These are phyloP conservation scores for Picochlorum sp. DNA, from an alignment of 139 green algal genomes.

Conservation along the genomic window DNA sequence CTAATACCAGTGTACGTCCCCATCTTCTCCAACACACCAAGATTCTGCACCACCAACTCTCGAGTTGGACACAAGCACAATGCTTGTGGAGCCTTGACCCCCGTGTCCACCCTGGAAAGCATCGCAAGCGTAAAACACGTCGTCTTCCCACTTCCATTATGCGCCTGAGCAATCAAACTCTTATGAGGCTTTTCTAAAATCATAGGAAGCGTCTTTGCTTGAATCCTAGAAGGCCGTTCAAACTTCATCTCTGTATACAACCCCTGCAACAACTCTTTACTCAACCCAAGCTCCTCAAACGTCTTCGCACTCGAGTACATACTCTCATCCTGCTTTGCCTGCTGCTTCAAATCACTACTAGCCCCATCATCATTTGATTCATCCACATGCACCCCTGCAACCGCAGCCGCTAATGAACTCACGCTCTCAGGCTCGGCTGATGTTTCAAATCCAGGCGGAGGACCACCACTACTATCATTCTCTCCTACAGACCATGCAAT, in stretches of 20 bases:
- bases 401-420: constrained; percentile 7
- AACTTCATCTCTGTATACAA: constrained; percentile 99
- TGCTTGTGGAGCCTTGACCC: constrained; percentile 66
- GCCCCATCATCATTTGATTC: constrained; percentile 53
- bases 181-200: constrained; percentile 81
- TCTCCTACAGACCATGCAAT: neutral
- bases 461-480: neutral
- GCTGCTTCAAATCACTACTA: constrained; percentile 26
- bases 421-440: neutral
- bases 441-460: constrained; percentile 38
- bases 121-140: constrained; percentile 98
- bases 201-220: constrained; percentile 89
- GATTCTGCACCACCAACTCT: constrained; percentile 94
- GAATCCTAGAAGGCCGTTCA: constrained; percentile 79
- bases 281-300: constrained; percentile 83
- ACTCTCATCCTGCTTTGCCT: constrained; percentile 38
- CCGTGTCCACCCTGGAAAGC: constrained; percentile 83
- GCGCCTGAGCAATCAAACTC: constrained; percentile 85
- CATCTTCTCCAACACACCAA: constrained; percentile 79
- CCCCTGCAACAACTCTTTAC: constrained; percentile 68
- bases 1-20: constrained; percentile 72
- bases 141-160: constrained; percentile 98
- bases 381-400: constrained; percentile 33
- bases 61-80: constrained; percentile 96
- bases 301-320: constrained; percentile 67